These are phyloP conservation scores for Phialocephala subalpina DNA, from an alignment of 2,329 filamentous ascomycete species.

Conservation along the genomic window DNA sequence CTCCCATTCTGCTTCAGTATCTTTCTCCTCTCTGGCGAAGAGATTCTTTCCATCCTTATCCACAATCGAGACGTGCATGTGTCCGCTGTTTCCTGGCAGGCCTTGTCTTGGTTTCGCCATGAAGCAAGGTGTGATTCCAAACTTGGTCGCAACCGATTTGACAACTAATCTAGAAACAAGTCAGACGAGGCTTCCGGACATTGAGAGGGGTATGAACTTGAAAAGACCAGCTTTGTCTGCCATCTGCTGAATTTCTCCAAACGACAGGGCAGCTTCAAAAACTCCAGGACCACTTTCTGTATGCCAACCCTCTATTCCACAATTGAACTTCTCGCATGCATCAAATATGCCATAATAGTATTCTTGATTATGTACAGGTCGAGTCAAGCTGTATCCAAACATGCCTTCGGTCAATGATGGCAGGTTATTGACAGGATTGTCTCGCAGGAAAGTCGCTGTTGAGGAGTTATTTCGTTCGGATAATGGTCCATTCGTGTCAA, in stretches of 20 bases:
- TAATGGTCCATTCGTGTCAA: slow-evolving; percentile 50
- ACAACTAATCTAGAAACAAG: slow-evolving; percentile 71
- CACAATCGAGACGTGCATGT: slow-evolving; percentile 92
- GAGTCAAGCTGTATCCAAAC: slow-evolving; percentile 92
- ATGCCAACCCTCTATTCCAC: slow-evolving; percentile 92
- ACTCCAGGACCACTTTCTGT: slow-evolving; percentile 94
- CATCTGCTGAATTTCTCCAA: slow-evolving; percentile 87
- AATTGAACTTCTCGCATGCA: slow-evolving; percentile 78
- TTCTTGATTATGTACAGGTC: slow-evolving; percentile 88
- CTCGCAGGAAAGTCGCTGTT: slow-evolving; percentile 76
- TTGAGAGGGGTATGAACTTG: slow-evolving; percentile 64
- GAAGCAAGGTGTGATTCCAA: slow-evolving; percentile 95
- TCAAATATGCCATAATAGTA: slow-evolving; percentile 92
- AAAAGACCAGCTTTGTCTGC: slow-evolving; percentile 91
- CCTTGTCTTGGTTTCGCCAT: slow-evolving; percentile 97
- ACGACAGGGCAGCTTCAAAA: slow-evolving; percentile 94
- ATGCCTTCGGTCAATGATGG: slow-evolving; percentile 89
- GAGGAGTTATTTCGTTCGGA: slow-evolving; percentile 69
- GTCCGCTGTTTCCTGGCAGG: slow-evolving; percentile 92
- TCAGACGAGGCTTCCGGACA: neutral
- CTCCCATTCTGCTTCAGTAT: slow-evolving; percentile 74
- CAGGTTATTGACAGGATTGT: slow-evolving; percentile 76
- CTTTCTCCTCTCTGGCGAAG: slow-evolving; percentile 75
- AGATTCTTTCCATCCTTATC: slow-evolving; percentile 85
- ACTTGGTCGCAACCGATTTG: slow-evolving; percentile 85